These are phyloP conservation scores for Combretum micranthum DNA, from an alignment of 345 rosid genomes.

Conservation along the genomic window DNA sequence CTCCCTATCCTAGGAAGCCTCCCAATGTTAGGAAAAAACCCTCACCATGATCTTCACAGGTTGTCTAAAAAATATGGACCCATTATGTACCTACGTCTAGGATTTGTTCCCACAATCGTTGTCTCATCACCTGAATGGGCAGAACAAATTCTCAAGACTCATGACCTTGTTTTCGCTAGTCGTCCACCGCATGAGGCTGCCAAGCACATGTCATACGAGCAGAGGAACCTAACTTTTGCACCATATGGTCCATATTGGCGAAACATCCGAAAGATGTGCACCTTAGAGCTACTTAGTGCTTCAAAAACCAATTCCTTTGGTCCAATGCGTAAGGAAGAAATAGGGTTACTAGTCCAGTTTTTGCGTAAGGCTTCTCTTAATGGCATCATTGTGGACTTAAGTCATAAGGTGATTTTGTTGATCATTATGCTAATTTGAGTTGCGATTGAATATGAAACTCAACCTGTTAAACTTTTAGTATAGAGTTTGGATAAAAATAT, in stretches of 20 bases:
- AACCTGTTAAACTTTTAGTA: slow-evolving; percentile 23
- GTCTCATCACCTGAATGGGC: slow-evolving; percentile 33
- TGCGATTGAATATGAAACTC: slow-evolving; percentile 14
- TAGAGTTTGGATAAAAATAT: slow-evolving; percentile 11
- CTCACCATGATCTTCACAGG: slow-evolving; percentile 23
- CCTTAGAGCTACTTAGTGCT: slow-evolving; percentile 23
- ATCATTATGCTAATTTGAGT: slow-evolving; percentile 14
- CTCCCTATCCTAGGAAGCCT: slow-evolving; percentile 27
- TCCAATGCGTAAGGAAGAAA: slow-evolving; percentile 21
- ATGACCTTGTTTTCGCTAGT: slow-evolving; percentile 32
- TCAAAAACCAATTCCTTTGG: slow-evolving; percentile 19
- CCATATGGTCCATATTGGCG: slow-evolving; percentile 35
- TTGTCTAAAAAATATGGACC: slow-evolving; percentile 31
- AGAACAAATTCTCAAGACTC: slow-evolving; percentile 24
- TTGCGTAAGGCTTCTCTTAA: slow-evolving; percentile 13
- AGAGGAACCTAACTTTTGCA: slow-evolving; percentile 13
- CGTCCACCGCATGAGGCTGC: slow-evolving; percentile 17
- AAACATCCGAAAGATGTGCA: slow-evolving; percentile 31
- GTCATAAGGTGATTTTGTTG: slow-evolving; percentile 9
- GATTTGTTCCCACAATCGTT: slow-evolving; percentile 19
- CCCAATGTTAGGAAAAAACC: slow-evolving; percentile 15
- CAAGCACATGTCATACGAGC: slow-evolving; percentile 16
- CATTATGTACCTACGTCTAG: slow-evolving; percentile 27
- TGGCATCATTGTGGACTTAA: slow-evolving; percentile 22
- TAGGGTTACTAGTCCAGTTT: slow-evolving; percentile 16